Conservation (phyloP, 805 yeast species). For the Diddensiella caesifluorescens region DNA sequence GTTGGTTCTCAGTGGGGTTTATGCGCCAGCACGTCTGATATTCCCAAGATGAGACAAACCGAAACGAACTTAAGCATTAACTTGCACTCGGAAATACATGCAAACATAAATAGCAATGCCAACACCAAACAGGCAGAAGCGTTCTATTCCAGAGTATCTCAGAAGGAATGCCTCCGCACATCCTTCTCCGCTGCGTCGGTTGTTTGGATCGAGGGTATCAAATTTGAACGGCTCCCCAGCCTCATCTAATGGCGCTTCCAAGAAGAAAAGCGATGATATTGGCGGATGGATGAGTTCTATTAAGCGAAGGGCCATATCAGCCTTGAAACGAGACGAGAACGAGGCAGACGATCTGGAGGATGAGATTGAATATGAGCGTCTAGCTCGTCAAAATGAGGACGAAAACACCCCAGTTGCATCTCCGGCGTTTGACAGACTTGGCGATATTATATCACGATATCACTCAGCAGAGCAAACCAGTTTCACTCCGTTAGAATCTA, state of each 20-base stretch:
- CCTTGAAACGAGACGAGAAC: conserved; percentile 5
- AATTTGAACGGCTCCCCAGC: too few species aligned
- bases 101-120: too few species aligned
- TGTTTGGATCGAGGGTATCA: conserved; percentile 4
- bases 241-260: too few species aligned
- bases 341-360: conserved; percentile 9
- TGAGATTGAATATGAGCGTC: conserved; percentile 5
- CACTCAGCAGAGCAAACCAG: neutral
- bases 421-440: conserved; percentile 12
- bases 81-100: too few species aligned
- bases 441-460: conserved; percentile 8
- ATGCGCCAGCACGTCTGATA: too few species aligned
- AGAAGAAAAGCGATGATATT: conserved; percentile 7
- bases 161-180: conserved; percentile 2
- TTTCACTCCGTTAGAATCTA: neutral
- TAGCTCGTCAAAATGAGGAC: conserved; percentile 3
- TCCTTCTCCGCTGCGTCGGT: conserved; percentile 1
- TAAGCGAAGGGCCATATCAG: conserved; percentile 6
- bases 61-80: too few species aligned
- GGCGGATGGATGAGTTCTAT: conserved; percentile 15
- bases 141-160: conserved; percentile 2
- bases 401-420: conserved; percentile 4
- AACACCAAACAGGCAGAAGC: conserved; percentile 4
- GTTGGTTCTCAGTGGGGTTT: too few species aligned
- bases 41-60: too few species aligned